Percentiles rank a stretch among this genome's conserved stretches.
Conservation (phyloP, 23 red algal genomes). For the Gracilaria caudata region DNA sequence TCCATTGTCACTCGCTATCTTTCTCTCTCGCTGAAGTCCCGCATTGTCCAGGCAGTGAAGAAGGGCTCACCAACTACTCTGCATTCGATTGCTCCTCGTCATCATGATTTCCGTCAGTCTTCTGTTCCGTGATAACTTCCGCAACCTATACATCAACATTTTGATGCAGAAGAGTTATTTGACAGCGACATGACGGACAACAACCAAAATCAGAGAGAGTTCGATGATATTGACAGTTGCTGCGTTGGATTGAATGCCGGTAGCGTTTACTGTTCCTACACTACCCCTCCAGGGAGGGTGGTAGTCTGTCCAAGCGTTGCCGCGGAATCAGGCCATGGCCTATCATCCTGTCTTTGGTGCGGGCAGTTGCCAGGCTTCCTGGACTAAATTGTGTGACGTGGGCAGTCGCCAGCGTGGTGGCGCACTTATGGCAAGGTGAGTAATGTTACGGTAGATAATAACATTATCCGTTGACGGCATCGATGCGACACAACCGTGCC, state of each 20-base stretch:
- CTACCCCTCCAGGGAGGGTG: no score
- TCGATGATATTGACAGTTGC: constrained; percentile 3
- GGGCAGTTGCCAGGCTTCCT: no score
- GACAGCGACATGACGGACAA: constrained; percentile 67
- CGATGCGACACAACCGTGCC: no score
- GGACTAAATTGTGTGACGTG: no score
- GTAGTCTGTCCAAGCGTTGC: no score
- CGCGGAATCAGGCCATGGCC: no score
- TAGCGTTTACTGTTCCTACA: no score
- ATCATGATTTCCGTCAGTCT: constrained; percentile 46
- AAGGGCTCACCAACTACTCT: constrained; percentile 44
- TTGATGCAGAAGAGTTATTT: constrained; percentile 64
- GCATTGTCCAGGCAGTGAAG: constrained; percentile 55
- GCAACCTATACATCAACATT: constrained; percentile 19
- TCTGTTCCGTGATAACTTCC: constrained; percentile 23
- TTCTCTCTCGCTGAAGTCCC: constrained; percentile 39
- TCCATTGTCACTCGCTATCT: constrained; percentile 44
- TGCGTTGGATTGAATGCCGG: neutral
- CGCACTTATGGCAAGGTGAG: no score
- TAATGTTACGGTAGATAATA: no score
- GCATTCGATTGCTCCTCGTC: constrained; percentile 59
- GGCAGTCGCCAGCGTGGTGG: no score
- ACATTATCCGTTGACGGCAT: no score
- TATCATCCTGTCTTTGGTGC: no score
- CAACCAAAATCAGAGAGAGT: constrained; percentile 54